phyloP scores from a whole-genome alignment of 2,329 filamentous ascomycete species.

The Aspergillus luchuensis region DNA sequence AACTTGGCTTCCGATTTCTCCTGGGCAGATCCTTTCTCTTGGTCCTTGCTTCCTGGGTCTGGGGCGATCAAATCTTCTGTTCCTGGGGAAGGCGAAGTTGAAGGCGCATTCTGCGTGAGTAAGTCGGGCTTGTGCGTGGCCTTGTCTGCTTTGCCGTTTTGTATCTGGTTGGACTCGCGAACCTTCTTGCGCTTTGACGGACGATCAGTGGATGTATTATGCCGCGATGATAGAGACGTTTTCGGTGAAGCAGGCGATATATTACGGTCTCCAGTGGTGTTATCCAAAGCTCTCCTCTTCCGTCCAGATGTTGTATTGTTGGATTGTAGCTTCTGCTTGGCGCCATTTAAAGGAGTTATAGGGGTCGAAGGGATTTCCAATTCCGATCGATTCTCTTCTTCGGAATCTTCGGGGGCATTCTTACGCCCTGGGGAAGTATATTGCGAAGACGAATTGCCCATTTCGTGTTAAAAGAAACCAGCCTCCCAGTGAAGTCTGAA shows the following conservation, averaged over 20 bases:
- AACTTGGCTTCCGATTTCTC: neutral
- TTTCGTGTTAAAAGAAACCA: neutral
- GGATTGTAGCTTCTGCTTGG: neutral
- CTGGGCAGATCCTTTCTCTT: neutral
- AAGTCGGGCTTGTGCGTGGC: neutral
- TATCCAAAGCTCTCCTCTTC: slow-evolving; percentile 18
- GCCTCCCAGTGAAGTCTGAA: neutral
- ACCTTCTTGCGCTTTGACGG: slow-evolving; percentile 33
- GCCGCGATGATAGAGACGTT: neutral
- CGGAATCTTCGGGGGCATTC: neutral
- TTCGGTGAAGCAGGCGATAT: neutral
- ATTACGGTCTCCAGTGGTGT: neutral
- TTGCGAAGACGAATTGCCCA: slow-evolving; percentile 28
- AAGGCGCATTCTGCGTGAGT: neutral
- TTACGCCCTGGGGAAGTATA: slow-evolving; percentile 6
- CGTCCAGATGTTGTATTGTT: slow-evolving; percentile 4
- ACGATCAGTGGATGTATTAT: slow-evolving; percentile 15
- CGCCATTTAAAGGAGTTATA: neutral
- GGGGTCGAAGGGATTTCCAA: neutral
- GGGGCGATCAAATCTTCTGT: neutral
- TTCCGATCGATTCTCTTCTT: neutral
- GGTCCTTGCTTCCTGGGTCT: neutral
- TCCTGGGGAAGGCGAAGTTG: too few species aligned
- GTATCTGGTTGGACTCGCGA: slow-evolving; percentile 16
- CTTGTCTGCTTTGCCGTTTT: slow-evolving; percentile 13